Evolutionary conservation across 2,329 filamentous ascomycete genomes (phyloP).

Genomic region (Helminthosporium solani): DNA sequence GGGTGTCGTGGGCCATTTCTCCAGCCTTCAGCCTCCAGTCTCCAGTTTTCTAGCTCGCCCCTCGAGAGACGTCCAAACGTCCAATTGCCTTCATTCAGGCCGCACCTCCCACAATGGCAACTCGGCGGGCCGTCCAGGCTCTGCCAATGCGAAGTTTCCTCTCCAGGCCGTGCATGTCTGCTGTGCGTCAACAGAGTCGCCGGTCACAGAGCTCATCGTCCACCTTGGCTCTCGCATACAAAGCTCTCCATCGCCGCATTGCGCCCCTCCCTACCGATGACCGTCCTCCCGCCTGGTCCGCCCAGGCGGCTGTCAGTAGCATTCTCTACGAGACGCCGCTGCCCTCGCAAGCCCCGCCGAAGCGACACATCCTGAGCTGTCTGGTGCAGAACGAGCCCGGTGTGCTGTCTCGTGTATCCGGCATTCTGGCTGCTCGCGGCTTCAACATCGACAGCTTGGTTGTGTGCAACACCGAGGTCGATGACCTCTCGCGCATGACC

Average conservation of each 20-base stretch:
- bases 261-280: slow-evolving; percentile 78
- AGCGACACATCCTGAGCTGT: slow-evolving; percentile 96
- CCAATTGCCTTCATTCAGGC: slow-evolving; percentile 22
- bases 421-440: slow-evolving; percentile 89
- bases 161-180: slow-evolving; percentile 26
- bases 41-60: neutral
- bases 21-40: slow-evolving; percentile 5
- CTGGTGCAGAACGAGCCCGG: slow-evolving; percentile 98
- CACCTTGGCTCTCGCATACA: slow-evolving; percentile 94
- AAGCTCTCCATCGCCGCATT: slow-evolving; percentile 88
- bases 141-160: slow-evolving; percentile 41
- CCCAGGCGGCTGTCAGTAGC: slow-evolving; percentile 91
- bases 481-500: slow-evolving; percentile 96
- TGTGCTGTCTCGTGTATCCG: slow-evolving; percentile 92
- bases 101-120: slow-evolving; percentile 41
- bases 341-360: slow-evolving; percentile 78
- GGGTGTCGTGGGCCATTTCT: neutral
- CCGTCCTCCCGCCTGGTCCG: slow-evolving; percentile 76
- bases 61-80: neutral
- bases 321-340: slow-evolving; percentile 98
- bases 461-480: slow-evolving; percentile 96
- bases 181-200: slow-evolving; percentile 31
- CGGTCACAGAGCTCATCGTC: slow-evolving; percentile 59
- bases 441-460: slow-evolving; percentile 99
- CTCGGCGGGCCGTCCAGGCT: slow-evolving; percentile 42